Base-by-base conservation (phyloP, 441 rosid genomes). In the Syzygium syzygioides region DNA sequence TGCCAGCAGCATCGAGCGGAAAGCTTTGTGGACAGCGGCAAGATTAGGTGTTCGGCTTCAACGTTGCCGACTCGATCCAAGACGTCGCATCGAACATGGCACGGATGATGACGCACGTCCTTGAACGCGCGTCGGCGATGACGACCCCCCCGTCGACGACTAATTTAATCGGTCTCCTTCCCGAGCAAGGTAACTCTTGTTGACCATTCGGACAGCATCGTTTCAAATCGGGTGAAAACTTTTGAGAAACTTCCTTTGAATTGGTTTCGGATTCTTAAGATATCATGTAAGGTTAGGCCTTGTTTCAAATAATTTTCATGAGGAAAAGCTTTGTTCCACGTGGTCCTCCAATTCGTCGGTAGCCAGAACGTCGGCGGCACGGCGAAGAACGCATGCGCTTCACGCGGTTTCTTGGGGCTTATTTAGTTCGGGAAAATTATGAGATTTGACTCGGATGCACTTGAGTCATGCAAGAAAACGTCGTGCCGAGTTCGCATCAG, bases 401-500 rank as follows among this genome's bases (percentile, higher is more conserved):
- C 12, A 14, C 19, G 3, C 3, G 23, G 12, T 8, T 7, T 18
- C 6, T 32, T 9, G 45, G 1, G 79, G 79, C 45, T 2, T 8
- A 6, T 17, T 17, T 0, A 62, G 41, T 7, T 1, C 13, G 4
- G 20, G 14, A 68, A 34, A 34, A 32, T 34, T 19, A 18, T 34
- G 48, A 19, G 26, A 19, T 32, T 34, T 19, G 48, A 68, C 8
- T 25, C 4, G 10, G 10, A 17, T 32, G 37, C 79, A 0, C 3
- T 45, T 9, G 23, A 64, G n/a, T 14, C 71, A 5, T 3, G 6
- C 14, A 19, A 34, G 48, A 19, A 34, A 34, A 14, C 2, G 7
- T 10, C 2, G 0, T 1, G 0, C 9, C 8, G 7, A 19, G 48
- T 13, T 66, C 18, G 41, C 6, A 66, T 32, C 41, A 0, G 1